Base-by-base conservation (phyloP, 2,329 filamentous ascomycete species). In the Cladosporium sp. region DNA sequence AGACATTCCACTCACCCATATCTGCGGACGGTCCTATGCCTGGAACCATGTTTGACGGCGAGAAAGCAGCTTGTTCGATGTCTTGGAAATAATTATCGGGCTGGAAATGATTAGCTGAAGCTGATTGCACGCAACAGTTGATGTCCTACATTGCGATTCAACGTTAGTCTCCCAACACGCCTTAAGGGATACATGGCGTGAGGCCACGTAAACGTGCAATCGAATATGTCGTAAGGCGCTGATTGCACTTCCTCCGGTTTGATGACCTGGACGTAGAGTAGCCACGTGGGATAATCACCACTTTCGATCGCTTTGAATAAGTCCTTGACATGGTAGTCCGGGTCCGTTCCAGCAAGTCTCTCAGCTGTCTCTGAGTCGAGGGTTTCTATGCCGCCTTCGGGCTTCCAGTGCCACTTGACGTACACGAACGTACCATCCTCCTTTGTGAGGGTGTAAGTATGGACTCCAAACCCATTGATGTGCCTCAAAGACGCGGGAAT, bases 61-160 rank as follows among this genome's bases (percentile, higher is more conserved):
- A 84, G 65, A 89, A 89, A 0, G 83, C 82, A 0, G 83, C 80
- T 72, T 89, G 85, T 69, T 89, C 86, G 47, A 87, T 81, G 66
- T 90, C 86, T 47, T 48, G 45, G 66, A 88, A 88, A 74, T 88
- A 89, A 71, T 89, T 88, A 56, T 80, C 71, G 1, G 75, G 74
- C 28, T 48, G 10, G 8, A 19, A 3, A 10, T 4, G 9, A 9
- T 28, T 28, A 28, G 25, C 25, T 9, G 25, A 28, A 28, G 25
- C 25, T 28, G 25, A 19, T 42, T 19, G 36, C 37, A 17, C 37
- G n/a, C 13, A 4, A 20, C 9, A 20, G 12, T 3, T 10, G 34
- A 36, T 13, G 20, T 20, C 45, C 9, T 35, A 35, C 45, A 59
- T 83, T 83, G 47, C 71, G 70, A 63, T 82, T 78, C 12, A 85